Evolutionary conservation across 495 filamentous ascomycete genomes (phyloP), one percentile per base, ranked within the genome.

Genomic region (Hypoxylon rickii): DNA sequence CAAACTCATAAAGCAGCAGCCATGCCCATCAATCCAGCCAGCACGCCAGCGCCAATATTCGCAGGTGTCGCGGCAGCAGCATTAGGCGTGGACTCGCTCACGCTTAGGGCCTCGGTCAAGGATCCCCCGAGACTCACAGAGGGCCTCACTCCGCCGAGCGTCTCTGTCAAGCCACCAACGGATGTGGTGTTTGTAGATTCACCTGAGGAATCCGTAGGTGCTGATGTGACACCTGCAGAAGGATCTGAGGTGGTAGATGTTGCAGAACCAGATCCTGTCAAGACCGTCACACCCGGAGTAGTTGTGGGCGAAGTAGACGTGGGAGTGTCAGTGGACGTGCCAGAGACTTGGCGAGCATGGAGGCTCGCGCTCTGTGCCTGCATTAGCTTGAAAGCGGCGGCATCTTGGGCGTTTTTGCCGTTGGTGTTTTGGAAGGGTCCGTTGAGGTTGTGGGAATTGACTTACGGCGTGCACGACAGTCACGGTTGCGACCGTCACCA

Each of bases 11-110:
- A 44, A 1, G 56, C 39, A 37, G 51, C 70, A 33, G 66, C 31
- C 17, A 54, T 26, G 41, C 65, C 70, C 12, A 56, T 8, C 13
- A 69, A 46, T 13, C 65, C 51, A 39, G 44, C 67, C 21, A 66
- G 13, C 10, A 70, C 26, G 10, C 63, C 67, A 22, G 61, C 65
- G 3, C 63, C 52, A 1, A 62, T 24, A 22, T 39, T 47, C 15
- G 48, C 41, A n/a, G 61, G 42, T 8, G 55, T 62, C 29, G 61
- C 61, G 1, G 58, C 67, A 16, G 41, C 58, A 38, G n/a, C n/a
- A n/a, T 47, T 51, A 1, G 60, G 53, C 15, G 44, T 34, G 1
- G 61, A 32, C n/a, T n/a, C n/a, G n/a, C n/a, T n/a, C n/a, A 36
- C 24, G 24, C 31, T 44, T 5, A 24, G 29, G 12, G 44, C 26